Base-by-base conservation (phyloP, 495 filamentous ascomycete genomes). In the Tuber melanosporum region DNA sequence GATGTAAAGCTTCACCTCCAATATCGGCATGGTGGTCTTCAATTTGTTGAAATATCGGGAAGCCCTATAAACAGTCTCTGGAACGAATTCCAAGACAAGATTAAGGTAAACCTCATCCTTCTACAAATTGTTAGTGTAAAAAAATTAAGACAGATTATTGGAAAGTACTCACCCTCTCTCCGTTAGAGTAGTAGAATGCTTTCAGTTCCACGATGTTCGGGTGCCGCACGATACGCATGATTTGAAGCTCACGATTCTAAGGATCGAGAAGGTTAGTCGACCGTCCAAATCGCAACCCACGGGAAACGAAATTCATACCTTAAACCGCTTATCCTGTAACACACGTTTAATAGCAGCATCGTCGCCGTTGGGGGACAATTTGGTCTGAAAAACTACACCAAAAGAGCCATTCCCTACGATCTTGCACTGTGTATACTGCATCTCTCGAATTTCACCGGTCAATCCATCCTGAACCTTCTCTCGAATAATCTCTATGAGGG, bases 101-200 rank as follows among this genome's bases (percentile, higher is more conserved):
- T 99, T 99, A 71, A 99, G 91, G 85, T 98, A 99, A 19, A 99
- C 96, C 87, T 99, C 95, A 84, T 99, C 96, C 88, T 98, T 97
- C 94, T 98, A 81, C 20, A 71, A n/a, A 69, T 14, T 49, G 41
- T 75, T 46, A 75, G 69, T 47, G 74, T 42, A 44, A 36, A 71
- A 73, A 76, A 43, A 26, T 32, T 71, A 45, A 70, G 52, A 7
- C 15, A 71, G 47, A 45, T 57, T 70, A 75, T 73, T 62, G 72
- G 76, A 76, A 52, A 80, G 84, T 84, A 86, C 91, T 87, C 89
- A 99, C 95, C 85, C 95, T 90, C 83, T 99, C 95, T 80, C 95
- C 95, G 84, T 98, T 99, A 78, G 94, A 98, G 86, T 99, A 99
- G 87, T 98, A 99, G 86, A 98, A 99, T 45, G 95, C 95, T 85